Base-by-base conservation (phyloP, 306 rosid genomes). In the Hippophae rhamnoides region DNA sequence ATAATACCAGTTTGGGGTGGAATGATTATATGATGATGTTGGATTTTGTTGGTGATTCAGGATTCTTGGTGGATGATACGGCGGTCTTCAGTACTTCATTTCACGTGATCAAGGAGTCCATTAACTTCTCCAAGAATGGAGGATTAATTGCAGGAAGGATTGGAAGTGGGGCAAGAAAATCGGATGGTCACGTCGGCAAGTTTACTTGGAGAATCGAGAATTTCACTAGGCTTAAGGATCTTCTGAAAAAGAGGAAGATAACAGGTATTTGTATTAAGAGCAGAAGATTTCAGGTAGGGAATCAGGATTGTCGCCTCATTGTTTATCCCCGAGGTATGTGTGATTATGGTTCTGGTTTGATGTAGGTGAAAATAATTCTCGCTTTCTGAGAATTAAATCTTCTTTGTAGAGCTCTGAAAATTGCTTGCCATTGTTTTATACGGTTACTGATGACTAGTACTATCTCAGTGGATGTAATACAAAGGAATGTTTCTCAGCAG, bases 1-100 rank as follows among this genome's bases (percentile, higher is more conserved):
- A 93, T 59, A 93, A 93, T 63, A 93, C 99, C 10, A 93, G 99
- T 69, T 79, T 93, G 90, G 99, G 99, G 7, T 93, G 99, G 99
- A 93, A 88, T 79, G 99, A 93, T 76, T 93, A 93, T 46, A 93
- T 93, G 99, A 93, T 88, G 77, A 93, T 88, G 97, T 62, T 76
- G 0, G 99, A 93, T 75, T 93, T 88, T 56, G 55, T 86, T n/a
- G 97, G 90, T 10, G 99, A 88, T 51, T 84, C 85, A 2, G 97
- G 99, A 57, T 93, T 88, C 71, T 31, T 93, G 74, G 76, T 67
- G 31, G 95, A 88, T 43, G 94, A 88, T 61, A 93, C 95, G 7
- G 99, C 94, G 0, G 97, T 93, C 26, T 86, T 93, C 62, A 93
- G 95, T 63, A 82, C 97, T 12, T 93, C 97, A 0, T 93, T 93